phyloP scores from a whole-genome alignment of 129 eudicot species.

The Mikania micrantha region DNA sequence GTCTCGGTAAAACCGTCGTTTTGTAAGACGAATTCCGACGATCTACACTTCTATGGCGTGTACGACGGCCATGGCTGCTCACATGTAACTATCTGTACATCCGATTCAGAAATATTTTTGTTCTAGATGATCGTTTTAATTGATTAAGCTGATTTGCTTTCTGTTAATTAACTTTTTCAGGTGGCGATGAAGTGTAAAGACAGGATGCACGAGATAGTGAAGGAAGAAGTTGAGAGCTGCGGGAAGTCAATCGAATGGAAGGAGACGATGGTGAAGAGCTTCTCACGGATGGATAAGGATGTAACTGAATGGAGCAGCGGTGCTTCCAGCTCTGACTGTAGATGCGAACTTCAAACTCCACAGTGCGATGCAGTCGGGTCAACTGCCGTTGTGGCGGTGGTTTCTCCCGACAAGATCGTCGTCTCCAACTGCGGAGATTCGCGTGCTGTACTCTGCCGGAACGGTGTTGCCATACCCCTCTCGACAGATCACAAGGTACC shows the following conservation, averaged over 20 bases:
- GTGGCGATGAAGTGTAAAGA: constrained; percentile 86
- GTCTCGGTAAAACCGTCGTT: constrained; percentile 78
- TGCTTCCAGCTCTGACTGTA: constrained; percentile 35
- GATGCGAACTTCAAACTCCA: constrained; percentile 88
- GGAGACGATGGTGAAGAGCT: constrained; percentile 46
- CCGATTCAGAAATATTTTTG: background rate
- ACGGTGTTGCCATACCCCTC: constrained; percentile 81
- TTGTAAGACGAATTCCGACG: constrained; percentile 17
- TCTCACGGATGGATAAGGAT: constrained; percentile 75
- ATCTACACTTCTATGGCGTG: constrained; percentile 69
- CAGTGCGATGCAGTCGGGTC: constrained; percentile 98
- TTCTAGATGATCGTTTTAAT: no score
- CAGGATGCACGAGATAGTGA: constrained; percentile 87
- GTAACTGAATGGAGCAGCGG: constrained; percentile 39
- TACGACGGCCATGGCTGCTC: constrained; percentile 99
- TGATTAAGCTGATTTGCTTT: background rate
- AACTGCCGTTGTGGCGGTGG: constrained; percentile 85
- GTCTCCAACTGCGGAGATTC: constrained; percentile 95
- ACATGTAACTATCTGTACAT: constrained; percentile 54
- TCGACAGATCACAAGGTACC: constrained; percentile 85
- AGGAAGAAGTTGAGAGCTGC: constrained; percentile 43
- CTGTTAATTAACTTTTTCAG: constrained; percentile 23
- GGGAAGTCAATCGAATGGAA: constrained; percentile 36
- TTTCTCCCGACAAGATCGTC: constrained; percentile 56
- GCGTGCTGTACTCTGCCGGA: constrained; percentile 80